phyloP scores from a whole-genome alignment of 129 eudicot species.

The Tagetes patula region DNA sequence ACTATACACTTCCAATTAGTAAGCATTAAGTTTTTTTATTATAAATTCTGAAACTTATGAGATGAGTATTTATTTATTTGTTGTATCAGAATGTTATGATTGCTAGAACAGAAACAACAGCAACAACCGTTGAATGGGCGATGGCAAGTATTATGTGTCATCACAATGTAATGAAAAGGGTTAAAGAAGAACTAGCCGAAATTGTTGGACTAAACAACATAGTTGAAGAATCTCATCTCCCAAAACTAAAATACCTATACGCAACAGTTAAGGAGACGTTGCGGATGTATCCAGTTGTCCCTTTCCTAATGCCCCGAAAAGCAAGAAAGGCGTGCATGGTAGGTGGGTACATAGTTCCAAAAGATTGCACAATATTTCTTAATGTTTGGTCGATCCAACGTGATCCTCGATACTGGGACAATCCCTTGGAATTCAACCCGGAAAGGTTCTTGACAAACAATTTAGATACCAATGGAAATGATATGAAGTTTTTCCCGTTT shows the following conservation, averaged over 20 bases:
- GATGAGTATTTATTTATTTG: no score
- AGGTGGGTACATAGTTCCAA: slow-evolving; percentile 25
- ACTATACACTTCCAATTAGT: no score
- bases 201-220: background rate
- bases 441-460: background rate
- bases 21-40: no score
- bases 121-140: background rate
- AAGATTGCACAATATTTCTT: slow-evolving; percentile 7
- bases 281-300: slow-evolving; percentile 14
- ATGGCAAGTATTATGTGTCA: background rate
- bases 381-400: slow-evolving; percentile 27
- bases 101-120: background rate
- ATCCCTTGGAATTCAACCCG: background rate
- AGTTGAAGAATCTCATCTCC: slow-evolving; percentile 3
- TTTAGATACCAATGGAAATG: background rate
- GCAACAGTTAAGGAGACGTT: background rate
- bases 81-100: background rate
- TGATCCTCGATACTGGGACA: slow-evolving; percentile 18
- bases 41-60: no score
- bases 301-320: slow-evolving; percentile 16
- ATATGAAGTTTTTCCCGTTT: background rate
- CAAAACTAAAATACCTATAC: background rate
- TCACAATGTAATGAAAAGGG: background rate
- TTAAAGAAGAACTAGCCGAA: background rate
- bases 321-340: background rate